Evolutionary conservation across 2,329 filamentous ascomycete species (phyloP), one percentile per base, ranked within the genome.

Genomic region (Stemphylium vesicarium): DNA sequence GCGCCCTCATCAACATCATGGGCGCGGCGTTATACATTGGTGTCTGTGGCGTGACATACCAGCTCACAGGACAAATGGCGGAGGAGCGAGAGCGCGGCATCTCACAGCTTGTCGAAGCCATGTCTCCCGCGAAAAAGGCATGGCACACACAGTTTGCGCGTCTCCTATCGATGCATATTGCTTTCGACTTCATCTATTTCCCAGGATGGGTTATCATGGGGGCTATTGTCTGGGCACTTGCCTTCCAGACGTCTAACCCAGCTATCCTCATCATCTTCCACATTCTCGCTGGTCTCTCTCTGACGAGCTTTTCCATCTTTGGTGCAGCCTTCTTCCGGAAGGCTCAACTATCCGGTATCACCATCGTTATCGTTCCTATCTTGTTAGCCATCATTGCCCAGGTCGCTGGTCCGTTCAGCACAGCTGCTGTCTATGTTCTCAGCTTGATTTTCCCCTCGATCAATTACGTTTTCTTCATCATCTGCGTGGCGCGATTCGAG

Each of bases 81-180:
- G 86, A 88, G 2, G 93, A 97, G 76, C 82, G 93, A 51, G 93
- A 97, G 78, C 81, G 87, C 13, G 93, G 92, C 53, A 95, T 96
- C 84, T 91, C 91, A 4, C 90, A 92, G 59, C 81, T 97, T 24
- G 86, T 97, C 38, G 93, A 97, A 75, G 89, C 91, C 50, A 96
- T 96, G 91, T 93, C 95, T 81, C 89, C 91, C 0, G 90, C 90
- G 50, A 82, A 83, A 50, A 82, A 82, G 43, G 80, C 85, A 38
- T 96, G 91, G 91, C 82, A 91, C 67, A 87, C 89, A 9, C 91
- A 94, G 75, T 85, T 86, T 18, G 88, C 89, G 1, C 84, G 93
- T n/a, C 81, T 96, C 12, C 70, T 93, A 8, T 87, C 92, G 0
- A 88, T 92, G 57, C 91, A 96, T 70, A 72, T 95, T 22, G 86